Evolutionary conservation across 257 asterid genomes (phyloP), one percentile per base, ranked within the genome.

Genomic region (Striga asiatica): DNA sequence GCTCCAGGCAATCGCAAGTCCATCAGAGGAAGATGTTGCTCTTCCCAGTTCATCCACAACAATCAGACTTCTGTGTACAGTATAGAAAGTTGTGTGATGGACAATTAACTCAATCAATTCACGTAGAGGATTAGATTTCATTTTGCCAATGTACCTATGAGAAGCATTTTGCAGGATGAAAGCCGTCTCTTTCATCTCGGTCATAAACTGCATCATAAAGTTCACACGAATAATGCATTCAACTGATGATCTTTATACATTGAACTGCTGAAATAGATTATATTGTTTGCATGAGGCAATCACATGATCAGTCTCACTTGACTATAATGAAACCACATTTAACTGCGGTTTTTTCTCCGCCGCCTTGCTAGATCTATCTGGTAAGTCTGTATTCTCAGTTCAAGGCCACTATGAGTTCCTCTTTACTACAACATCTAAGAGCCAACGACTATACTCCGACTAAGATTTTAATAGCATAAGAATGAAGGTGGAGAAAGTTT

Each of bases 1-100:
- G 76, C 98, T 87, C 96, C 98, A 91, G 4, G 95, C 81, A 61
- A 91, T 78, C 72, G 98, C 98, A 58, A 87, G 76, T 61, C 96
- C 98, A 76, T 91, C 98, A 58, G 95, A 78, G 52, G 98, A 91
- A 65, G 98, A 87, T 49, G 98, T 87, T 50, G 98, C 88, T 72
- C 98, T 91, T 65, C 98, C 98, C 75, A 91, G 67, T 75, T 91
- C 98, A 80, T 91, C 98, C 82, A 84, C 87, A 24, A 82, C 94
- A 66, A 91, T 84, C 62, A 91, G 68, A 76, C 98, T 91, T 65
- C 98, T 91, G 86, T 59, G 59, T 63, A 34, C 74, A 64, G 54
- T 61, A 67, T 24, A 61, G 37, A 56, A 49, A 64, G 41, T 63
- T 50, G 65, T 47, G 58, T 66, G 54, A 41, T 14, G 50, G 16